A percentile compares a stretch with the other conserved stretches of the same genome.
phyloP scores from a whole-genome alignment of 352 stramenopile genomes.

The Phytophthora aleatoria region DNA sequence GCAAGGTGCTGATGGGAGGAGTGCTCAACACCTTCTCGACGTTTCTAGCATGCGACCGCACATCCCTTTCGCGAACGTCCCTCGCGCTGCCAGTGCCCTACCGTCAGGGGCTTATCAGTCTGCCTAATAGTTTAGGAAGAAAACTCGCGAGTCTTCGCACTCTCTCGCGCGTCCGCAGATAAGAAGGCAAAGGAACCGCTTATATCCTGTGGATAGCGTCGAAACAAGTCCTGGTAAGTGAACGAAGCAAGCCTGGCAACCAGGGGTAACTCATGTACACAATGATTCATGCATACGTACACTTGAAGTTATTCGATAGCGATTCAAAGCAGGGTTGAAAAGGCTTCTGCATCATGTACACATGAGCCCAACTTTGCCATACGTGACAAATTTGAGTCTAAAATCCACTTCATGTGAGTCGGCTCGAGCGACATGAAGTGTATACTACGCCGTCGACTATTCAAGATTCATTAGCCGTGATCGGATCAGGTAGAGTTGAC shows the following conservation, averaged over 20 bases:
- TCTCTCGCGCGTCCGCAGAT: constrained; percentile 15
- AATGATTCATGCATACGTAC: background rate
- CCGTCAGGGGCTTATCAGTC: constrained; percentile 9
- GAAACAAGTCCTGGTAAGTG: constrained; percentile 2
- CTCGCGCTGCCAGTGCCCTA: constrained; percentile 14
- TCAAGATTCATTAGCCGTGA: constrained; percentile 4
- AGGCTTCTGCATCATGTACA: background rate
- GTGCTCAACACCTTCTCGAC: constrained; percentile 36
- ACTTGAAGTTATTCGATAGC: background rate
- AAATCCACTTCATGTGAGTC: background rate
- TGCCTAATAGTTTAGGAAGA: constrained; percentile 26
- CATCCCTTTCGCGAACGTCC: constrained; percentile 16
- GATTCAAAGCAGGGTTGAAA: background rate
- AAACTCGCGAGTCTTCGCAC: constrained; percentile 21
- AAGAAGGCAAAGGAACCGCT: background rate
- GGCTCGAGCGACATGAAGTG: constrained; percentile 8
- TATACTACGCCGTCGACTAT: constrained; percentile 1
- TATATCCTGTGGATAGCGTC: background rate
- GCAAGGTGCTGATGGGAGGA: constrained; percentile 38
- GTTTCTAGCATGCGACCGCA: constrained; percentile 27
- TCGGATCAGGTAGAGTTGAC: constrained; percentile 3
- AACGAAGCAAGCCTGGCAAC: constrained; percentile 9
- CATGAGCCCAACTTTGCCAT: background rate
- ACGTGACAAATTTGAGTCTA: too few relatives aligned
- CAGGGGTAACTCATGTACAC: constrained; percentile 13